phyloP scores from a whole-genome alignment of 2,329 filamentous ascomycete genomes.

The Corinectria fuckeliana region DNA sequence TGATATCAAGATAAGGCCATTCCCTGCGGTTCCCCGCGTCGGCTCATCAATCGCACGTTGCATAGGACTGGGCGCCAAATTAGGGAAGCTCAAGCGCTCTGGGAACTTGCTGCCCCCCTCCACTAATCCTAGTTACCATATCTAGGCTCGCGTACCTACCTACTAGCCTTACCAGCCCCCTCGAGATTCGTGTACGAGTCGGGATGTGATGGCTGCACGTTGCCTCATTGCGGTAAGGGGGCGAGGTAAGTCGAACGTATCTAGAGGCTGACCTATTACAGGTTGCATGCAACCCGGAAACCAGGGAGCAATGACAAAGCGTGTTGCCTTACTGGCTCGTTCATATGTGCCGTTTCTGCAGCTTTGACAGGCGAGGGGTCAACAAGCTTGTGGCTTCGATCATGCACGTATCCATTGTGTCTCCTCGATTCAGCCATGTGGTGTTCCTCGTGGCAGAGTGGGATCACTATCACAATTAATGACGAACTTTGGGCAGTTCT shows the following conservation, averaged over 20 bases:
- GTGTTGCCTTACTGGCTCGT: neutral
- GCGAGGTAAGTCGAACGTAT: neutral
- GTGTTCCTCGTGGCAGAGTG: slow-evolving; percentile 14
- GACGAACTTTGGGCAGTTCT: slow-evolving; percentile 9
- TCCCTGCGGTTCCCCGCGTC: no score
- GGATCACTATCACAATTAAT: slow-evolving; percentile 8
- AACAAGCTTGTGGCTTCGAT: slow-evolving; percentile 12
- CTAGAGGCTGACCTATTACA: neutral
- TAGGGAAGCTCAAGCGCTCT: neutral
- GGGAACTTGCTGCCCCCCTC: no score
- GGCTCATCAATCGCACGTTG: neutral
- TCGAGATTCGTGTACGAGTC: neutral
- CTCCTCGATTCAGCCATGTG: slow-evolving; percentile 12
- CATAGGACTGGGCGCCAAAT: neutral
- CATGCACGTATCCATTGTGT: slow-evolving; percentile 20
- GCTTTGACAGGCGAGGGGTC: slow-evolving; percentile 17
- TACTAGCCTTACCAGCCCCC: no score
- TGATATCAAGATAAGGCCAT: no score
- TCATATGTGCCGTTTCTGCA: slow-evolving; percentile 2
- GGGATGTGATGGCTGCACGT: neutral
- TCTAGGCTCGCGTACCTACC: neutral
- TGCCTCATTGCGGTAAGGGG: neutral
- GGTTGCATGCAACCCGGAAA: slow-evolving; percentile 4
- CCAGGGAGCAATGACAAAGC: neutral
- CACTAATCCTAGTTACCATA: neutral